phyloP scores from a whole-genome alignment of 2,329 filamentous ascomycete genomes.

The Fonsecaea pedrosoi region DNA sequence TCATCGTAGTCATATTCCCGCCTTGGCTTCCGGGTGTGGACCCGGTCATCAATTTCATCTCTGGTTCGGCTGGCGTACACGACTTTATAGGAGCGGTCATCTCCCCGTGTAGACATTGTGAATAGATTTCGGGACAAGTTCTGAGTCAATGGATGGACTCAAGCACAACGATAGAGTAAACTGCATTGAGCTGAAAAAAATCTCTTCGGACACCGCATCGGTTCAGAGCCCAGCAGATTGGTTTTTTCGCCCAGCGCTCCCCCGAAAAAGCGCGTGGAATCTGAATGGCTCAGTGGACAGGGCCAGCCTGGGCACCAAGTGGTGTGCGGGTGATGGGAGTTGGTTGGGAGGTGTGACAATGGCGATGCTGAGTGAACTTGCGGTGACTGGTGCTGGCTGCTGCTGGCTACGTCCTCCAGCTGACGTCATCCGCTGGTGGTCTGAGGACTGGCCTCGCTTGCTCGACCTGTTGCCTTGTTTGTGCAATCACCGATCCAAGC shows the following conservation, averaged over 20 bases:
- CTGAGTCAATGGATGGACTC: background rate
- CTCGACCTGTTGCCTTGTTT: constrained; percentile 4
- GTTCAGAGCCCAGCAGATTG: background rate
- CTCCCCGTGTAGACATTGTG: constrained; percentile 30
- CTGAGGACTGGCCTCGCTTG: constrained; percentile 1
- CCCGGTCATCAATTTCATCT: constrained; percentile 18
- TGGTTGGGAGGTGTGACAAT: background rate
- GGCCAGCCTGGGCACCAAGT: background rate
- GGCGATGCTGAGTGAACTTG: background rate
- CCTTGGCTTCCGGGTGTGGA: constrained; percentile 12
- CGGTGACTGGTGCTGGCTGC: background rate
- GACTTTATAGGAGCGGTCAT: constrained; percentile 36
- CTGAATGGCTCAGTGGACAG: constrained; percentile 4
- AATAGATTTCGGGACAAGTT: background rate
- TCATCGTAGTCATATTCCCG: constrained; percentile 30
- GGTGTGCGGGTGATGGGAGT: background rate
- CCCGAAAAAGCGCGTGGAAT: background rate
- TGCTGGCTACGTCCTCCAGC: background rate
- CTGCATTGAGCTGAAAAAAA: background rate
- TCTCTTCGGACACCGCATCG: background rate
- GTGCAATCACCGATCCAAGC: background rate
- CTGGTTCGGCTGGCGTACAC: constrained; percentile 31
- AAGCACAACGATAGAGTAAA: background rate
- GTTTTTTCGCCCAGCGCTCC: background rate
- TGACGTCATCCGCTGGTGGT: constrained; percentile 7